These are phyloP conservation scores for Sporothrix sp. DNA, from an alignment of 2,329 filamentous ascomycete species.

Conservation along the genomic window DNA sequence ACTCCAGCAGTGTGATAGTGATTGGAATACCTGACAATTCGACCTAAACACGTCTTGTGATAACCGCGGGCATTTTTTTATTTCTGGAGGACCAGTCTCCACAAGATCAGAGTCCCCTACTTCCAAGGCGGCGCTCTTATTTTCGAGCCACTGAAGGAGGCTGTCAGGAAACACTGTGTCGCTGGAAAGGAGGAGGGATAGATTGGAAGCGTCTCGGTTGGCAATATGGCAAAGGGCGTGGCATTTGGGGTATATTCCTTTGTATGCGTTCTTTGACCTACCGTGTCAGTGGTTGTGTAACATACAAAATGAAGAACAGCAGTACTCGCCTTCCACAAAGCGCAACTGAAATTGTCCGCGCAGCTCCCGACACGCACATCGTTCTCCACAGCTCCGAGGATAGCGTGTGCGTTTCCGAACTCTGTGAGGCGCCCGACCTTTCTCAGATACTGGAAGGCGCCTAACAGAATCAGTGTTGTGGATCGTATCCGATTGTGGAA, in stretches of 20 bases:
- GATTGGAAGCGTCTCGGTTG: no score
- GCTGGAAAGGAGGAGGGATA: background rate
- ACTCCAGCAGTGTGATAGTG: background rate
- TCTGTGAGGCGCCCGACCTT: background rate
- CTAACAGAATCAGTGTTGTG: no score
- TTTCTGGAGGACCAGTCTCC: no score
- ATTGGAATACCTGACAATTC: background rate
- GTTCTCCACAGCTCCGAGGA: background rate
- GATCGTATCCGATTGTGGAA: no score
- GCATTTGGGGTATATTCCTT: background rate
- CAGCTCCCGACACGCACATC: background rate
- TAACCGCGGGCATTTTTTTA: background rate
- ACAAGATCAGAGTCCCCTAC: no score
- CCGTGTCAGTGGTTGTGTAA: background rate
- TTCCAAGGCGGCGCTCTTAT: no score
- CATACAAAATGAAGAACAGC: background rate
- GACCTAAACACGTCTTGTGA: background rate
- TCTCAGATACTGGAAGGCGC: no score
- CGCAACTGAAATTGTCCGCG: background rate
- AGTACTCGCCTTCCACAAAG: background rate
- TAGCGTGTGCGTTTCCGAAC: background rate
- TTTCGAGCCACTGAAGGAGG: no score
- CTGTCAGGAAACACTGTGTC: no score
- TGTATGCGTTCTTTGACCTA: background rate
- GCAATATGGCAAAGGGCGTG: background rate